Evolutionary conservation across 805 yeast genomes (phyloP).

Genomic region (Metschnikowia kofuensis): DNA sequence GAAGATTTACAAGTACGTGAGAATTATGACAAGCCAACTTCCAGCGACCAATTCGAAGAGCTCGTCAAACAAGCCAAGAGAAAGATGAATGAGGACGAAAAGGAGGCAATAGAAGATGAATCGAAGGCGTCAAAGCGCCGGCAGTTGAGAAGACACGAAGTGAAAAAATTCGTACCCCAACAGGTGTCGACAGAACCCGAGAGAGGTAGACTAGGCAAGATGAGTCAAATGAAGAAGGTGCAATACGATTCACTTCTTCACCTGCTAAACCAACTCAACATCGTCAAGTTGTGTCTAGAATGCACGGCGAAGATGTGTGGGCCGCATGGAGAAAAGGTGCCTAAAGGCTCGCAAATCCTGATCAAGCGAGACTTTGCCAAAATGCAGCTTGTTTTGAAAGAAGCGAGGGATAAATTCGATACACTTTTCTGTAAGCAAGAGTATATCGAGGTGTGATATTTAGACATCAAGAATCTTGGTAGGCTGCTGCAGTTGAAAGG

Average conservation of each 20-base stretch:
- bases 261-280: constrained; percentile 25
- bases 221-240: constrained; percentile 22
- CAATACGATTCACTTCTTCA: constrained; percentile 21
- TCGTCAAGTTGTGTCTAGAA: constrained; percentile 29
- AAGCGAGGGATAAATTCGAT: constrained; percentile 17
- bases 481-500: too few species aligned
- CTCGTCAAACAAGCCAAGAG: constrained; percentile 16
- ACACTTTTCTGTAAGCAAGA: neutral
- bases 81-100: constrained; percentile 10
- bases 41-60: constrained; percentile 15
- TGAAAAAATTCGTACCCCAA: constrained; percentile 2
- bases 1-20: constrained; percentile 6
- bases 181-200: neutral
- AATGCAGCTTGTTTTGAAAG: constrained; percentile 20
- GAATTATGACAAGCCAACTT: constrained; percentile 2
- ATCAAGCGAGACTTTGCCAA: constrained; percentile 21
- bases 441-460: too few species aligned
- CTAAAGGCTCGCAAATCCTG: constrained; percentile 23
- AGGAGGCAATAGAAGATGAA: neutral
- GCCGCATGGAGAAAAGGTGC: constrained; percentile 17
- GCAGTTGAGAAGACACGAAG: constrained; percentile 8
- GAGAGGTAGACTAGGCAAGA: constrained; percentile 1
- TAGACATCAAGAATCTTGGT: too few species aligned
- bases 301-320: constrained; percentile 26
- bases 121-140: constrained; percentile 4